phyloP scores from a whole-genome alignment of 306 rosid species.

The Trifolium pratense region DNA sequence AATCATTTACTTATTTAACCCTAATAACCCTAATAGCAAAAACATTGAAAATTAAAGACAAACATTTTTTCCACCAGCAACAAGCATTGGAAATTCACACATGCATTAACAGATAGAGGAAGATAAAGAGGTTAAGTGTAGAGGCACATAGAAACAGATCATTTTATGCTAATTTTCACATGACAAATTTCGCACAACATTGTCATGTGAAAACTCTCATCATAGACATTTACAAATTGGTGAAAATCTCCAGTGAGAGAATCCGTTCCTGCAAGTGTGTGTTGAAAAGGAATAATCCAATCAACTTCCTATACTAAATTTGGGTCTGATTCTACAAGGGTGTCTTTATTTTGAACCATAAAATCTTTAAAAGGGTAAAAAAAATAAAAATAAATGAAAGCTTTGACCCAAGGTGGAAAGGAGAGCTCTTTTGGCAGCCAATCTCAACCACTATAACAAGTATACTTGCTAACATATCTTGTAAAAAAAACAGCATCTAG shows the following conservation, averaged over 20 bases:
- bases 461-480: not conserved
- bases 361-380: constrained; percentile 16
- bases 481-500: not conserved
- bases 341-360: constrained; percentile 37
- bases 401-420: constrained; percentile 27
- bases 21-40: too few species aligned
- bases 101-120: not conserved
- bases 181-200: not conserved
- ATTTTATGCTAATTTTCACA: constrained; percentile 9
- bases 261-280: constrained; percentile 9
- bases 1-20: too few species aligned
- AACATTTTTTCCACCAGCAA: not conserved
- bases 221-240: constrained; percentile 23
- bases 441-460: constrained; percentile 34
- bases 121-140: constrained; percentile 5
- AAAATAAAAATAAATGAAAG: constrained; percentile 35
- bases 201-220: constrained; percentile 18
- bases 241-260: constrained; percentile 13
- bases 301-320: constrained; percentile 32
- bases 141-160: not conserved
- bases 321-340: constrained; percentile 37
- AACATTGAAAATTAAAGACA: not conserved
- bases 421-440: constrained; percentile 33
- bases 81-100: constrained; percentile 32
- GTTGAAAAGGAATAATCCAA: constrained; percentile 17